These are phyloP conservation scores for Paraphaeosphaeria sporulosa DNA, from an alignment of 2,329 filamentous ascomycete species.

Conservation along the genomic window DNA sequence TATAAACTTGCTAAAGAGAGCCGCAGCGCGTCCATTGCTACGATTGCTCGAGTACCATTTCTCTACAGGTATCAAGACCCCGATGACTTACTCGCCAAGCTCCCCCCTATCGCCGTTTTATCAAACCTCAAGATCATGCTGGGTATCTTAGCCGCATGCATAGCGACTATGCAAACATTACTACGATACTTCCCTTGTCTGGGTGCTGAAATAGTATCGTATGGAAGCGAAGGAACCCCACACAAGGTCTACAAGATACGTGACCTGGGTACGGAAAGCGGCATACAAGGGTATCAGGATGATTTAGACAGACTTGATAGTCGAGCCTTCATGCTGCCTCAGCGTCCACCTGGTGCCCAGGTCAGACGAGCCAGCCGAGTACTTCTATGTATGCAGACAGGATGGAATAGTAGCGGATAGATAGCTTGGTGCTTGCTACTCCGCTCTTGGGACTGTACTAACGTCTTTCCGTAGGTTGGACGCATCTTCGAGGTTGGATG, in stretches of 20 bases:
- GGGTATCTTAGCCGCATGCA: conserved; percentile 55
- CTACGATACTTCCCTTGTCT: conserved; percentile 33
- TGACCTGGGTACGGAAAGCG: neutral
- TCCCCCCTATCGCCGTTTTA: conserved; percentile 52
- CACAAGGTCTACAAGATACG: neutral
- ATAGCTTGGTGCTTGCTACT: neutral
- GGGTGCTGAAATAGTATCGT: conserved; percentile 10
- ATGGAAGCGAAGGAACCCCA: neutral
- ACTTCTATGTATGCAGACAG: neutral
- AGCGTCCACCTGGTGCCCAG: neutral
- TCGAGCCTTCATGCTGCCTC: neutral
- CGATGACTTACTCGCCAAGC: conserved; percentile 47
- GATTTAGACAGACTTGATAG: neutral
- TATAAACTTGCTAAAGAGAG: neutral
- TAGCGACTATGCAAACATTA: conserved; percentile 53
- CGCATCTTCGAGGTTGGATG: neutral
- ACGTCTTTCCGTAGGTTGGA: neutral
- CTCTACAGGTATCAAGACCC: conserved; percentile 47
- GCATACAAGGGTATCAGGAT: neutral
- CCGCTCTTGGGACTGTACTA: neutral
- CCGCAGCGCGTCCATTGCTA: conserved; percentile 43
- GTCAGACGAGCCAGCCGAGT: neutral
- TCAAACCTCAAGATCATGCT: conserved; percentile 54
- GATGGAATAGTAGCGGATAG: neutral
- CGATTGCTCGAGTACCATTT: conserved; percentile 52